Conservation (phyloP, 345 rosid species). For the Punica granatum region DNA sequence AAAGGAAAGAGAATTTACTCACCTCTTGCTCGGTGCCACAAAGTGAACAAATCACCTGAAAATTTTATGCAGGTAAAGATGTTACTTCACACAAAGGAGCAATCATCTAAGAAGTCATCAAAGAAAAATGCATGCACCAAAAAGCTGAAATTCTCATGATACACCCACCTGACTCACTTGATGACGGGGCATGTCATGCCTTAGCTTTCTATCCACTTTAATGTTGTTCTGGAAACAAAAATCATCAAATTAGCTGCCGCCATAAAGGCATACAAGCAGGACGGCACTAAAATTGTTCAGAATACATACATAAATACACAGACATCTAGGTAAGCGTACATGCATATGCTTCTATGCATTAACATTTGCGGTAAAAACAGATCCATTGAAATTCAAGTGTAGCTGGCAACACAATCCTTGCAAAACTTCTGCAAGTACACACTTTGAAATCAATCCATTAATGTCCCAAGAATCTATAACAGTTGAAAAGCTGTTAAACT, state of each 20-base stretch:
- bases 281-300: too few species aligned
- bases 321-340: too few species aligned
- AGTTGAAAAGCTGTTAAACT: too few species aligned
- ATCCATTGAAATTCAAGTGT: neutral
- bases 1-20: slow-evolving; percentile 4
- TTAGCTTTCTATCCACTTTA: slow-evolving; percentile 41
- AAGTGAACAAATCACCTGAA: slow-evolving; percentile 68
- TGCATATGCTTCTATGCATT: too few species aligned
- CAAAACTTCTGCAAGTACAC: neutral
- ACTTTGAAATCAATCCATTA: neutral
- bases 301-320: too few species aligned
- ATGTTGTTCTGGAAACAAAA: slow-evolving; percentile 49
- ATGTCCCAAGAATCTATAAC: too few species aligned
- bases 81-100: neutral
- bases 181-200: slow-evolving; percentile 84
- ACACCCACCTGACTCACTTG: slow-evolving; percentile 48
- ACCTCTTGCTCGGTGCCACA: slow-evolving; percentile 92
- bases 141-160: neutral
- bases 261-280: neutral
- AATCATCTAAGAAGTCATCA: neutral
- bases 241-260: neutral
- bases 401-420: neutral
- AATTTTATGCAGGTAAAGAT: neutral
- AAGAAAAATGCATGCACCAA: neutral
- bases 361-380: neutral